Percentiles rank a stretch among this genome's conserved stretches.
Conservation (phyloP, 2,329 filamentous ascomycete genomes). For the Kalaharituber pfeilii region DNA sequence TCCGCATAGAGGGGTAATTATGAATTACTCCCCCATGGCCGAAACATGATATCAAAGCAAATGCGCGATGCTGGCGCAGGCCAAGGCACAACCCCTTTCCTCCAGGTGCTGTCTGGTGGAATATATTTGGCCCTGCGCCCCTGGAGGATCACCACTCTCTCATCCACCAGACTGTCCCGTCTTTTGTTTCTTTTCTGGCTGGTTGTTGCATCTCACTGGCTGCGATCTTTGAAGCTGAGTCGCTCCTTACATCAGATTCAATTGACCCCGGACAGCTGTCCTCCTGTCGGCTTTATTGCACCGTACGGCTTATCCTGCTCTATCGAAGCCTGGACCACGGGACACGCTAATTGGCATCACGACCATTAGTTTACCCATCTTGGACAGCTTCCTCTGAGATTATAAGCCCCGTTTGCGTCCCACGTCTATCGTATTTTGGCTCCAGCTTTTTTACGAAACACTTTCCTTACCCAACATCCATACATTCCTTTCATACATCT, state of each 20-base stretch:
- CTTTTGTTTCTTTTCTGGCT: neutral
- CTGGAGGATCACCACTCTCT: neutral
- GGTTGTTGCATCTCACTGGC: neutral
- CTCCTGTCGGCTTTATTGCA: slow-evolving; percentile 1
- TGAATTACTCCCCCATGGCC: no score
- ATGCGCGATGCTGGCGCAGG: no score
- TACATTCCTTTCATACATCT: neutral
- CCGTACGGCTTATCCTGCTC: neutral
- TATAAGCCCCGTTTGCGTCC: neutral
- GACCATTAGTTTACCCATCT: neutral
- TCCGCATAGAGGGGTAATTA: no score
- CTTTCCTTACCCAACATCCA: neutral
- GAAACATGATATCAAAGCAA: no score
- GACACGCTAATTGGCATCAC: neutral
- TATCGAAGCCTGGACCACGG: slow-evolving; percentile 1
- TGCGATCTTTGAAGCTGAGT: neutral
- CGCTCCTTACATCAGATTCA: neutral
- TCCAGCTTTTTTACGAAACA: neutral
- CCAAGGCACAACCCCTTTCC: no score
- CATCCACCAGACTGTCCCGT: neutral
- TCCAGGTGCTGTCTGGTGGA: no score
- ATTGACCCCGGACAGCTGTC: neutral
- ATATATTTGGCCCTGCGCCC: neutral
- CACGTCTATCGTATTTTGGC: neutral
- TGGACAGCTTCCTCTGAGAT: no score